Base-by-base conservation (phyloP, 495 filamentous ascomycete species). In the Podospora pseudocomata region DNA sequence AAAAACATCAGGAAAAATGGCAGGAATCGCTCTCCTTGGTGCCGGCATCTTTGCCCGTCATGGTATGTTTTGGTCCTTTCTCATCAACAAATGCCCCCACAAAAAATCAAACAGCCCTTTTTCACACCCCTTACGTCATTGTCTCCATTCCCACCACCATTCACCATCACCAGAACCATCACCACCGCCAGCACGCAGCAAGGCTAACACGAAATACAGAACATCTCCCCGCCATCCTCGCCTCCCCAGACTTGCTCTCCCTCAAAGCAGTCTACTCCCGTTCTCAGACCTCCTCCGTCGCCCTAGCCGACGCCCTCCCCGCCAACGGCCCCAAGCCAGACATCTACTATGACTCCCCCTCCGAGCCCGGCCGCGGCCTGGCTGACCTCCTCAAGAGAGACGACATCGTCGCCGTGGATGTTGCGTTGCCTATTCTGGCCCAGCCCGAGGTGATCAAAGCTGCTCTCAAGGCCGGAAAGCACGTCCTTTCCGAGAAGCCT, bases 401-500 rank as follows among this genome's bases (percentile, higher is more conserved):
- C 54, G 92, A 95, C 77, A 86, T 94, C 65, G 73, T 80, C 3
- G 89, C 88, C 56, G 87, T 94, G 11, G 85, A 91, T 66, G 84
- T 95, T 66, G 89, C 83, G 78, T 84, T 91, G 5, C 88, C 88
- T 15, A 90, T 91, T 72, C 73, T 77, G 27, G 70, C 72, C n/a
- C 88, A 91, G 73, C 86, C 87, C 0, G 75, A 74, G 19, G 83
- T 84, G 64, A 86, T 91, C 74, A 75, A 82, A 66, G 73, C 79
- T 60, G 85, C 90, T 16, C 79, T 95, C 0, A 66, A 73, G 0
- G 89, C 90, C 0, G 88, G 89, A 19, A 95, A 95, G 73, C 90
- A 93, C 75, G 92, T 94, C 2, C 78, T 94, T 0, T 88, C 81
- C 18, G 92, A 96, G 79, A 96, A 95, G 75, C 92, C 92, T 18